Evolutionary conservation across 164 flowering plant species (phyloP).

Genomic region (Liriodendron chinense): DNA sequence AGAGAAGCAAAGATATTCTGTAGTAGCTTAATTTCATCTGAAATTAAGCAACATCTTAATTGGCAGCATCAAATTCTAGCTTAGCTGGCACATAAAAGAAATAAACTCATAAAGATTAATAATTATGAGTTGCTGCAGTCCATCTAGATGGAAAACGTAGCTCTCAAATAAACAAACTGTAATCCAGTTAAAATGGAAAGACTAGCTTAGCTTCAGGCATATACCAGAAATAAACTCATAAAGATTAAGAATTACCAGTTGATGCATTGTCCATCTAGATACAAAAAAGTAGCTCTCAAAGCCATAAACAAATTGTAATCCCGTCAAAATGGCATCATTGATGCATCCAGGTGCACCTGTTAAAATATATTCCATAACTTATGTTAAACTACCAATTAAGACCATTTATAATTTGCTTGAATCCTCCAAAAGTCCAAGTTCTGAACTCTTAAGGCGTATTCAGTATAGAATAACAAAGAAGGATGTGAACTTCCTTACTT

Average conservation of each 20-base stretch:
- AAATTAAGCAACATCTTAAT: not conserved
- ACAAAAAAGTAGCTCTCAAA: constrained; percentile 80
- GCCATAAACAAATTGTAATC: constrained; percentile 85
- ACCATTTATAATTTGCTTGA: not conserved
- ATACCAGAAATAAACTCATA: not conserved
- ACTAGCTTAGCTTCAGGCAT: constrained; percentile 1
- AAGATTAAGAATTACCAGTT: constrained; percentile 57
- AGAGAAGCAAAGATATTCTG: not conserved
- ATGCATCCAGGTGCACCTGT: constrained; percentile 97
- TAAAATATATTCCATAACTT: constrained; percentile 19
- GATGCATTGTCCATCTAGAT: constrained; percentile 93
- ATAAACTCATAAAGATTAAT: not conserved
- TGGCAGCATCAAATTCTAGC: not conserved
- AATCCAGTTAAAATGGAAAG: constrained; percentile 70
- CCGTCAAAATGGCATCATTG: constrained; percentile 82
- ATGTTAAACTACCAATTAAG: not conserved
- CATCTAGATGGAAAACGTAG: constrained; percentile 79
- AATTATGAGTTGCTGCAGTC: constrained; percentile 95
- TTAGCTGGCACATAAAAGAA: not conserved
- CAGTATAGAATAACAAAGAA: not conserved
- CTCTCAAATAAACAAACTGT: constrained; percentile 79
- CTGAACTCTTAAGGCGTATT: not conserved
- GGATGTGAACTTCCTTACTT: not conserved
- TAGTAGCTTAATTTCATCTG: not conserved
- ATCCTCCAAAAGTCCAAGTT: not conserved